These are phyloP conservation scores for Phycomyces nitens DNA, from an alignment of 192 early-diverging fungal species.

Conservation along the genomic window DNA sequence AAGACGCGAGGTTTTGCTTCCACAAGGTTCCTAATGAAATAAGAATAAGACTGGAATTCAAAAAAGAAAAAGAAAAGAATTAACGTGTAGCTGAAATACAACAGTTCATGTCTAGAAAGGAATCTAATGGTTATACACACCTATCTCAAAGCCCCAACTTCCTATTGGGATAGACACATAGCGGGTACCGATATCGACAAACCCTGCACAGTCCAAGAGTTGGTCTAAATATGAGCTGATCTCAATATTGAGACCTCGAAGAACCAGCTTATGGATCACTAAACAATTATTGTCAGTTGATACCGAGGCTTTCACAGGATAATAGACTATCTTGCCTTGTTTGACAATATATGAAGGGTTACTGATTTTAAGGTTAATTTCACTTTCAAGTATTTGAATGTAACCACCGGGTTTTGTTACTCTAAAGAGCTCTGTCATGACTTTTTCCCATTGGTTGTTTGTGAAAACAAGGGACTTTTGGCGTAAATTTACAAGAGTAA, in stretches of 20 bases:
- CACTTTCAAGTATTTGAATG: slow-evolving; percentile 20
- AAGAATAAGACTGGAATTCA: neutral
- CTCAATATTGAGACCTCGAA: neutral
- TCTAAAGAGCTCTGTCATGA: slow-evolving; percentile 9
- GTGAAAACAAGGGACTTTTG: slow-evolving; percentile 9
- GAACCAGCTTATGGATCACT: neutral
- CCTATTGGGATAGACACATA: neutral
- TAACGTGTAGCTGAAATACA: neutral
- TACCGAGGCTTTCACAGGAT: neutral
- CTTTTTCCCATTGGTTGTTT: slow-evolving; percentile 13
- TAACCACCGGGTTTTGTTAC: slow-evolving; percentile 31
- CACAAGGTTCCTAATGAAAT: neutral
- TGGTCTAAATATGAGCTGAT: slow-evolving; percentile 1
- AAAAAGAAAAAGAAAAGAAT: neutral
- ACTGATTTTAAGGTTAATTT: slow-evolving; percentile 6
- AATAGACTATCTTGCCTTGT: neutral
- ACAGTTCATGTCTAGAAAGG: neutral
- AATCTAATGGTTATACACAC: neutral
- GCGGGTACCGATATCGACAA: neutral
- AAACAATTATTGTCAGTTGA: neutral
- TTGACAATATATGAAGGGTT: neutral
- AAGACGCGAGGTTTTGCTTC: neutral
- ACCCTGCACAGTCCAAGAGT: neutral
- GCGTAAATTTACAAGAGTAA: slow-evolving; percentile 25
- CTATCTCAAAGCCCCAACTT: neutral